A percentile compares a stretch with the other conserved stretches of the same genome.
Evolutionary conservation across 768 basidiomycete species (phyloP).

Genomic region (Suillus alpinus): DNA sequence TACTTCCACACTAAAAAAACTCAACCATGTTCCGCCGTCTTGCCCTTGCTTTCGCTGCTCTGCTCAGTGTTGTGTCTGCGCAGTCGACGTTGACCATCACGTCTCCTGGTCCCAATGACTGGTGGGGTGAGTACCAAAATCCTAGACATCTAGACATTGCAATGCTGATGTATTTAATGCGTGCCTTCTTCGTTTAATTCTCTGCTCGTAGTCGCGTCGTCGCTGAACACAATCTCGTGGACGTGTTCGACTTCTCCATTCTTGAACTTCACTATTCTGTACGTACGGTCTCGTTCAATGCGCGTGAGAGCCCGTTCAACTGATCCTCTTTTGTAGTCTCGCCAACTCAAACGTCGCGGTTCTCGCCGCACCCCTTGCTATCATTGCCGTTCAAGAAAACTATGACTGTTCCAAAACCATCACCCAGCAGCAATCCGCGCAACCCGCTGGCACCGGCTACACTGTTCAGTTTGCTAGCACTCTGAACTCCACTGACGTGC

Average conservation of each 20-base stretch:
- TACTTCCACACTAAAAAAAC: neutral
- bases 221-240: constrained; percentile 60
- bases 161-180: neutral
- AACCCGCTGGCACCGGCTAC: constrained; percentile 45
- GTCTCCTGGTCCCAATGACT: constrained; percentile 41
- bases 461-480: constrained; percentile 48
- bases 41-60: constrained; percentile 36
- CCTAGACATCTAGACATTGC: neutral
- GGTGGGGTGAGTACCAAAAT: constrained; percentile 58
- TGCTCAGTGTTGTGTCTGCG: constrained; percentile 38
- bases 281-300: constrained; percentile 24
- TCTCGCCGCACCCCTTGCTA: constrained; percentile 34
- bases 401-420: constrained; percentile 58
- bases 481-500: constrained; percentile 51
- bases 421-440: constrained; percentile 42
- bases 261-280: constrained; percentile 51
- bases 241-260: constrained; percentile 43
- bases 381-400: constrained; percentile 52
- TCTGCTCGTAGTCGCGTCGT: constrained; percentile 46
- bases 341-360: constrained; percentile 42
- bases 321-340: constrained; percentile 31
- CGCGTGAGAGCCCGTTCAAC: constrained; percentile 10
- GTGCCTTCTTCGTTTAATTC: neutral
- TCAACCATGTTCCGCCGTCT: constrained; percentile 34
- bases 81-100: constrained; percentile 43